A percentile compares a stretch with the other conserved stretches of the same genome.
These are phyloP conservation scores for Saccharomyces paradoxus DNA, from an alignment of 805 yeast genomes.

Conservation along the genomic window DNA sequence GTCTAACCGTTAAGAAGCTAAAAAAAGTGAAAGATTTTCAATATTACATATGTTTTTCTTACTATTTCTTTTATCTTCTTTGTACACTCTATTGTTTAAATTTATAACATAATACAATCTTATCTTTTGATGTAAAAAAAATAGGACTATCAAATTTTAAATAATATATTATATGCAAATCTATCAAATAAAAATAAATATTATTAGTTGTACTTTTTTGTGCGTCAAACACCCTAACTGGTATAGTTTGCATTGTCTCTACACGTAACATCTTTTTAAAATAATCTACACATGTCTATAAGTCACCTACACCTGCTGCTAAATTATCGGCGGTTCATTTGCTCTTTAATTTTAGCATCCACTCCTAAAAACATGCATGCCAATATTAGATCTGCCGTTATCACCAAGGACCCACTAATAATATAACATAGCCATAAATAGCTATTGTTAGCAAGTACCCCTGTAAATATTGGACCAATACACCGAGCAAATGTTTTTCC, in stretches of 20 bases:
- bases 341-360: slow-evolving; percentile 25
- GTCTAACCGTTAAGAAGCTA: slow-evolving; percentile 89
- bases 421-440: slow-evolving; percentile 43
- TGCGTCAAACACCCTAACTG: background rate
- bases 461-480: slow-evolving; percentile 74
- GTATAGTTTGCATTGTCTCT: background rate
- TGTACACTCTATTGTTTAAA: slow-evolving; percentile 16
- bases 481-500: slow-evolving; percentile 81
- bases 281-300: background rate
- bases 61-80: slow-evolving; percentile 17
- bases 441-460: slow-evolving; percentile 51
- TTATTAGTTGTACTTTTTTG: background rate
- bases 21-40: slow-evolving; percentile 1
- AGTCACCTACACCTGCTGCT: background rate
- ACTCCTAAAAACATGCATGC: slow-evolving; percentile 28
- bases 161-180: background rate
- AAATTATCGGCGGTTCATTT: slow-evolving; percentile 6
- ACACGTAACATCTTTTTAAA: background rate
- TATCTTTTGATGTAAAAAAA: slow-evolving; percentile 3
- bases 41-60: slow-evolving; percentile 7
- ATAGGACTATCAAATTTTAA: background rate
- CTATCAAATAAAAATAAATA: background rate
- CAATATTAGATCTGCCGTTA: slow-evolving; percentile 31
- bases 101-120: slow-evolving; percentile 8
- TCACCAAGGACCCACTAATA: slow-evolving; percentile 43